Evolutionary conservation across 1,284 basidiomycete species (phyloP).

Genomic region (Cystobasidium slooffiae): DNA sequence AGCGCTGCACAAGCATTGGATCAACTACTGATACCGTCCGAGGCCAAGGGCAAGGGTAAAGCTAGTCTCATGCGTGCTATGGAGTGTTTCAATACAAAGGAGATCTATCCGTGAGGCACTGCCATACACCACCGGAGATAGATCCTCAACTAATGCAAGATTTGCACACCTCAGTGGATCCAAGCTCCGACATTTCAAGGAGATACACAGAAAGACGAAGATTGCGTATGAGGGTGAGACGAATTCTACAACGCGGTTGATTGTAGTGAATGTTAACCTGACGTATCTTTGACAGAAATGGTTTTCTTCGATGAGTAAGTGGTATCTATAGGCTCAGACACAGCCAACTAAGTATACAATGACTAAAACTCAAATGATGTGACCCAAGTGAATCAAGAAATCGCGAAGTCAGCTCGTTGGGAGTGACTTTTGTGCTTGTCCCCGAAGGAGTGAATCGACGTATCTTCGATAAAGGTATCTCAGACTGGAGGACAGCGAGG

Average conservation of each 20-base stretch:
- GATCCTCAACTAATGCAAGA: not conserved
- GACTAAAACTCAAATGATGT: not conserved
- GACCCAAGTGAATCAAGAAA: constrained; percentile 46
- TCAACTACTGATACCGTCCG: constrained; percentile 67
- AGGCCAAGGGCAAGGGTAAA: constrained; percentile 48
- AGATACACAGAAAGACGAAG: constrained; percentile 73
- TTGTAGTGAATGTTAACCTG: not conserved
- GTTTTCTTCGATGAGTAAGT: constrained; percentile 44
- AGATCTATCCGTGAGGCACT: constrained; percentile 76
- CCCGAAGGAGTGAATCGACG: constrained; percentile 62
- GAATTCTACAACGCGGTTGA: not conserved
- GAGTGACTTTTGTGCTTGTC: constrained; percentile 51
- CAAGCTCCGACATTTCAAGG: constrained; percentile 78
- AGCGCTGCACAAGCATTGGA: constrained; percentile 76
- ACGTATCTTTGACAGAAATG: constrained; percentile 27
- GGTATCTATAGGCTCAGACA: not conserved
- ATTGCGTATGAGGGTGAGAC: constrained; percentile 68
- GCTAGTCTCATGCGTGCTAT: constrained; percentile 63
- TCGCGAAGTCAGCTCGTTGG: constrained; percentile 50
- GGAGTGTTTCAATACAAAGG: constrained; percentile 74
- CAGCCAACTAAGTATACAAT: not conserved
- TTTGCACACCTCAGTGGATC: constrained; percentile 63
- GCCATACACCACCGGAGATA: not conserved
- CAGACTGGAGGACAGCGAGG: constrained; percentile 63
- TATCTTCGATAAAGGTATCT: constrained; percentile 67